These are phyloP conservation scores for Azolla pinnata DNA, from an alignment of 75 land plant genomes.

Conservation along the genomic window DNA sequence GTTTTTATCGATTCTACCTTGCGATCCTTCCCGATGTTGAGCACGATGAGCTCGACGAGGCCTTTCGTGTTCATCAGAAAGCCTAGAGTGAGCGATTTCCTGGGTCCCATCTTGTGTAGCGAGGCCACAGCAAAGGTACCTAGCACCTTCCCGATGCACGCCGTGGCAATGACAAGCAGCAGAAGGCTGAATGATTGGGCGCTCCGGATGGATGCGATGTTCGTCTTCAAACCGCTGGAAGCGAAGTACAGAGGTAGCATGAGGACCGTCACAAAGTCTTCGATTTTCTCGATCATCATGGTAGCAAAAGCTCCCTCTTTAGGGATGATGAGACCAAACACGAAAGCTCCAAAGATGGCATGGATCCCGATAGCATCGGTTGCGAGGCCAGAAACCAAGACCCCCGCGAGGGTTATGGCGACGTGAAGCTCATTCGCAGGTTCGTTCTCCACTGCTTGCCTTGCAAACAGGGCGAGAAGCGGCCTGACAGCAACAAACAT, in stretches of 20 bases:
- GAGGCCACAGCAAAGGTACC: constrained; percentile 38
- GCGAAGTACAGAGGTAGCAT: constrained; percentile 54
- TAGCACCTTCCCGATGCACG: constrained; percentile 43
- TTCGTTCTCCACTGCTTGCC: constrained; percentile 21
- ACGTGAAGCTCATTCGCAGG: constrained; percentile 38
- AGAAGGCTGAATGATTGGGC: no score
- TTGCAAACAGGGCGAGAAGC: constrained; percentile 27
- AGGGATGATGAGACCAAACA: constrained; percentile 47
- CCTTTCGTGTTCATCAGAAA: constrained; percentile 57
- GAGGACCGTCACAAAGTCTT: constrained; percentile 43
- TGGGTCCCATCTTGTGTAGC: constrained; percentile 12
- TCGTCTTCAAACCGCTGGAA: constrained; percentile 50
- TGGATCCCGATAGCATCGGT: constrained; percentile 52
- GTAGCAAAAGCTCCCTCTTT: no score
- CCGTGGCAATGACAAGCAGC: constrained; percentile 35
- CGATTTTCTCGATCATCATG: constrained; percentile 42
- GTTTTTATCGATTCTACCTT: constrained; percentile 33
- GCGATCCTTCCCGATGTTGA: constrained; percentile 53
- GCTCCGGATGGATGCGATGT: constrained; percentile 32
- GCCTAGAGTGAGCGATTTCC: constrained; percentile 40
- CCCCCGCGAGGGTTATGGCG: constrained; percentile 31
- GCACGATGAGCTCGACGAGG: no score
- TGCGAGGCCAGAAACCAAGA: constrained; percentile 38
- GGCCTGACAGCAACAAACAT: constrained; percentile 38
- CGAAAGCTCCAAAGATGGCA: constrained; percentile 50